Percentiles rank a stretch among this genome's conserved stretches.
Conservation (phyloP, 2,329 filamentous ascomycete species). For the Thermothelomyces thermophilus region DNA sequence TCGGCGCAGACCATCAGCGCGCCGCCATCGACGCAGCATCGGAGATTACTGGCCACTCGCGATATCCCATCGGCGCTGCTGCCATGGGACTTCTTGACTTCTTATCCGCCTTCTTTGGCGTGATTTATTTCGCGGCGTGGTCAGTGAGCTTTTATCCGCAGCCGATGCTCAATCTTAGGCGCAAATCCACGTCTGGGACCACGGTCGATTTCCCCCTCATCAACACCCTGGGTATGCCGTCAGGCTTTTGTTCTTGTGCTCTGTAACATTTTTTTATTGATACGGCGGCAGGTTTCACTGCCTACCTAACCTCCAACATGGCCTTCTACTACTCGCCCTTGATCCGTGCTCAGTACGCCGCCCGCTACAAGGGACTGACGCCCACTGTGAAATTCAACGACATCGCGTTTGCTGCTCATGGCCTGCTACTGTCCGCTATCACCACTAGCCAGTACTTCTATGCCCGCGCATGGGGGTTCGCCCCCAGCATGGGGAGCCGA, state of each 20-base stretch:
- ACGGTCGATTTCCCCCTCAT: slow-evolving; percentile 82
- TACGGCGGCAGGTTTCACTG: slow-evolving; percentile 52
- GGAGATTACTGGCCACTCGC: not conserved
- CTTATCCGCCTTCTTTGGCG: slow-evolving; percentile 59
- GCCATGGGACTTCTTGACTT: slow-evolving; percentile 36
- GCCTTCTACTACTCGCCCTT: slow-evolving; percentile 72
- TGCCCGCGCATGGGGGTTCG: slow-evolving; percentile 68
- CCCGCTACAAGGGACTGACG: slow-evolving; percentile 64
- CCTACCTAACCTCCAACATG: slow-evolving; percentile 68
- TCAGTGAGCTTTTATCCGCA: slow-evolving; percentile 91
- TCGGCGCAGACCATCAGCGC: not conserved
- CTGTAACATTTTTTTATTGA: not conserved
- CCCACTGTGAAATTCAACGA: slow-evolving; percentile 89
- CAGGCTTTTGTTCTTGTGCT: too few species aligned
- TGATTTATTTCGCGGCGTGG: slow-evolving; percentile 73
- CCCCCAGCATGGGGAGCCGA: slow-evolving; percentile 49
- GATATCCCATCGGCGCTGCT: not conserved
- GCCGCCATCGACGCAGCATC: not conserved
- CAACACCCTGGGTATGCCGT: slow-evolving; percentile 51
- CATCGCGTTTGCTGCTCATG: slow-evolving; percentile 79
- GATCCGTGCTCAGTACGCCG: slow-evolving; percentile 76
- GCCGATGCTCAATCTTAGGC: slow-evolving; percentile 68
- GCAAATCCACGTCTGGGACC: slow-evolving; percentile 72
- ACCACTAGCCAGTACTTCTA: slow-evolving; percentile 73
- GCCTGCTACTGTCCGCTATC: slow-evolving; percentile 62